Percentiles rank a stretch among this genome's conserved stretches.
Conservation (phyloP, 345 rosid species). For the Syzygium grande region DNA sequence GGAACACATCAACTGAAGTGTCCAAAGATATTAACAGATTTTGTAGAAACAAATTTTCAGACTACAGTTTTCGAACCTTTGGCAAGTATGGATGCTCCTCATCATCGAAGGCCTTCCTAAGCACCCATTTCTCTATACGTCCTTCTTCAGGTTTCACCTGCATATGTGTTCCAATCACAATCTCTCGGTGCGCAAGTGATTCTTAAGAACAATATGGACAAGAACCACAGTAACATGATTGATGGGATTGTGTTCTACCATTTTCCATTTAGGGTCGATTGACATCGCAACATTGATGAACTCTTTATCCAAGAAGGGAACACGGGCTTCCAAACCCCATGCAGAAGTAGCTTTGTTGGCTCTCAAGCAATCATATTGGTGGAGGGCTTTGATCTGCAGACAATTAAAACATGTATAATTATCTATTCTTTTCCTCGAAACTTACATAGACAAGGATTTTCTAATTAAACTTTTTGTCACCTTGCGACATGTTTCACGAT, state of each 20-base stretch:
- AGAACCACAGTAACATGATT: background rate
- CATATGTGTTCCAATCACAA: background rate
- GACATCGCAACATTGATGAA: slow-evolving; percentile 77
- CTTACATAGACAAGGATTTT: background rate
- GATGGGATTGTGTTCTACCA: slow-evolving; percentile 30
- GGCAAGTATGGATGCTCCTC: slow-evolving; percentile 84
- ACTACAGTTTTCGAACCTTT: slow-evolving; percentile 26
- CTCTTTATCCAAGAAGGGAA: slow-evolving; percentile 88
- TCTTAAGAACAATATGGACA: background rate
- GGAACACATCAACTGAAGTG: background rate
- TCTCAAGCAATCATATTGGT: slow-evolving; percentile 84
- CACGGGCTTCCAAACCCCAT: slow-evolving; percentile 92
- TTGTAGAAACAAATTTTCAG: background rate
- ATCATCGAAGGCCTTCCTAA: slow-evolving; percentile 83
- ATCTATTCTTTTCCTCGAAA: background rate
- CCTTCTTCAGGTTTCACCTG: slow-evolving; percentile 68
- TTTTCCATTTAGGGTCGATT: slow-evolving; percentile 77
- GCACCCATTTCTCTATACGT: slow-evolving; percentile 76
- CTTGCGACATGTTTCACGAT: slow-evolving; percentile 83
- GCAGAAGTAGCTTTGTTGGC: slow-evolving; percentile 96
- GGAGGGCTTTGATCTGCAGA: slow-evolving; percentile 83
- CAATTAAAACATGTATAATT: background rate
- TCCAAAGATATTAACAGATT: background rate
- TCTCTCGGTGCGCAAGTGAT: background rate
- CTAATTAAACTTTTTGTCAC: slow-evolving; percentile 14